Conservation (phyloP, 2,329 filamentous ascomycete genomes). For the Colletotrichum theobromicola region DNA sequence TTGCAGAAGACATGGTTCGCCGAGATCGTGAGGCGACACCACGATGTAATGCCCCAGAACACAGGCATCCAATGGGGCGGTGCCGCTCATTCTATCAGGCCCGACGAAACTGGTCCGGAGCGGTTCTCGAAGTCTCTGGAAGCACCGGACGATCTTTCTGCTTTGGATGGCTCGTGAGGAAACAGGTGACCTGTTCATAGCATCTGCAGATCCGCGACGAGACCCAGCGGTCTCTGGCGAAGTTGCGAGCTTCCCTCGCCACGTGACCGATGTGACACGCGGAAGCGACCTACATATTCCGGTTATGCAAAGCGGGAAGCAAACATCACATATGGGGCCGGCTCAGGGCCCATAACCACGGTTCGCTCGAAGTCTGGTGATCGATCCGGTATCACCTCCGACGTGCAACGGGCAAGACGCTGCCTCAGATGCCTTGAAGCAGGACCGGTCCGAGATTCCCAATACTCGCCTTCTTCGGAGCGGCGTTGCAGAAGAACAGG, state of each 20-base stretch:
- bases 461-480: neutral
- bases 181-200: neutral
- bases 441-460: neutral
- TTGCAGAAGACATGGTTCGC: neutral
- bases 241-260: neutral
- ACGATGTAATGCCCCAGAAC: neutral
- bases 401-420: neutral
- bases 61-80: neutral
- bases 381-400: neutral
- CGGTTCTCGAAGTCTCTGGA: neutral
- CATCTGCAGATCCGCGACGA: neutral
- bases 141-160: neutral
- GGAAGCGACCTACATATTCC: constrained; percentile 13
- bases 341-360: neutral
- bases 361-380: neutral
- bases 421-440: neutral
- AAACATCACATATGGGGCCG: constrained; percentile 8
- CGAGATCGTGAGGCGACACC: neutral
- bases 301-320: constrained; percentile 17
- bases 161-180: neutral
- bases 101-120: neutral
- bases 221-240: neutral
- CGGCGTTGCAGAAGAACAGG: neutral
- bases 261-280: constrained; percentile 18
- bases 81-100: neutral